phyloP scores from a whole-genome alignment of 169 alveolate species.

The Eimeria mitis region DNA sequence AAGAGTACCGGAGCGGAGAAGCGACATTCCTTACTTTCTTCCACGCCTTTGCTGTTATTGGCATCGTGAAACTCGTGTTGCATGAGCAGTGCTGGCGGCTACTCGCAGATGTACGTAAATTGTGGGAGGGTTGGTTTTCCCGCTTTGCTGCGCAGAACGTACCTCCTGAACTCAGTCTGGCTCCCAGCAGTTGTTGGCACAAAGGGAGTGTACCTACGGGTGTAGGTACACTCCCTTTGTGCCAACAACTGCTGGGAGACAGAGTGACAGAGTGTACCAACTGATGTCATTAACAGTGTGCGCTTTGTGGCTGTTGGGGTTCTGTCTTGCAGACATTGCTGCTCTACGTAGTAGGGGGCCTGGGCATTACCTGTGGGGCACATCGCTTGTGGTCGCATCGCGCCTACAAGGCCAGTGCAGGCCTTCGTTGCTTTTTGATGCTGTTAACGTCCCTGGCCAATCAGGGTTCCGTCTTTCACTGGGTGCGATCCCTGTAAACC shows the following conservation, averaged over 20 bases:
- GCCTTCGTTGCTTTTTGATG: conserved; percentile 87
- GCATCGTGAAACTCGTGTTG: conserved; percentile 83
- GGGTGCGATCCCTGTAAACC: conserved; percentile 85
- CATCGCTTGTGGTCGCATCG: conserved; percentile 94
- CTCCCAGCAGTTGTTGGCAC: not conserved
- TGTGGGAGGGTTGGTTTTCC: not conserved
- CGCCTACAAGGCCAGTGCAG: conserved; percentile 88
- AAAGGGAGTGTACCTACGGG: too few species aligned
- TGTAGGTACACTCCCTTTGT: too few species aligned
- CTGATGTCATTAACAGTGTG: not conserved
- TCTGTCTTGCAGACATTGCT: conserved; percentile 36
- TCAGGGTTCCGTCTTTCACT: conserved; percentile 91
- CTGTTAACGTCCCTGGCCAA: conserved; percentile 89
- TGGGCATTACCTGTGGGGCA: conserved; percentile 94
- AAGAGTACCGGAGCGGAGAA: conserved; percentile 85
- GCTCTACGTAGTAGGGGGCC: conserved; percentile 88
- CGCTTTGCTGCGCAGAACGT: not conserved
- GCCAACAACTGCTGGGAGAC: too few species aligned
- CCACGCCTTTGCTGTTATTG: conserved; percentile 87
- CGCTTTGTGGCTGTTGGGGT: not conserved
- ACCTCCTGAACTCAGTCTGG: not conserved
- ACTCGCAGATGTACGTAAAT: conserved; percentile 84
- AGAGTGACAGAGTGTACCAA: too few species aligned
- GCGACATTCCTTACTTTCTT: conserved; percentile 84
- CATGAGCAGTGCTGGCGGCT: conserved; percentile 84